Base-by-base conservation (phyloP, 2,329 filamentous ascomycete species). In the Chrysosphaeria jannelii region DNA sequence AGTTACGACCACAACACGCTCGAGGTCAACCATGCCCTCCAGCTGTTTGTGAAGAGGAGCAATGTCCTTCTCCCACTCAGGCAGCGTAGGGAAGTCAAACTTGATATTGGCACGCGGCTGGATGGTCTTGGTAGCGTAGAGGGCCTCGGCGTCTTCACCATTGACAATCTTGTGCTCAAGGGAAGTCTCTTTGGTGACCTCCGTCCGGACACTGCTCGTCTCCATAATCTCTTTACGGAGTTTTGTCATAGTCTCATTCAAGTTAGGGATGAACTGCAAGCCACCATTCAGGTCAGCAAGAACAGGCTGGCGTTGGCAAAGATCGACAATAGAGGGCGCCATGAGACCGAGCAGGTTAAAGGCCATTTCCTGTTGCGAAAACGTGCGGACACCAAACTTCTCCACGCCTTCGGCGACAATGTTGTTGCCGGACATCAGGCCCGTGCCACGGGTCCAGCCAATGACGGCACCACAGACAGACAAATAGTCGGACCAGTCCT, bases 281-380 rank as follows among this genome's bases (percentile, higher is more conserved):
- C 85, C 88, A 40, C 88, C 85, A 48, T 97, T 97, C 24, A 97
- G 56, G 46, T 97, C 85, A 31, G 85, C 85, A 47, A 85, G 93
- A 28, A 97, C 78, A 8, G 85, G 88, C 49, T 93, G 76, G 21
- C 62, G 55, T 50, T 97, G 85, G 56, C 85, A 97, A 20, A 97
- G 61, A 41, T 97, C 78, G 34, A 90, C 79, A 36, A 97, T 74
- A 14, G 68, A 60, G 18, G 85, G 79, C 2, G 79, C 72, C 85
- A 97, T 90, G 25, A 97, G 61, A 34, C 85, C 81, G 21, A 97
- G 62, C 33, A 97, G 49, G 48, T 97, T 97, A 57, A 97, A 97
- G 10, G 85, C 85, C 85, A 97, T 97, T 47, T 97, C 85, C 43
- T 90, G 78, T 49, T 93, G 85, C 7, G 81, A 93, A 56, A 97